phyloP scores from a whole-genome alignment of 2,329 filamentous ascomycete species.

The Davidsoniella eucalypti region DNA sequence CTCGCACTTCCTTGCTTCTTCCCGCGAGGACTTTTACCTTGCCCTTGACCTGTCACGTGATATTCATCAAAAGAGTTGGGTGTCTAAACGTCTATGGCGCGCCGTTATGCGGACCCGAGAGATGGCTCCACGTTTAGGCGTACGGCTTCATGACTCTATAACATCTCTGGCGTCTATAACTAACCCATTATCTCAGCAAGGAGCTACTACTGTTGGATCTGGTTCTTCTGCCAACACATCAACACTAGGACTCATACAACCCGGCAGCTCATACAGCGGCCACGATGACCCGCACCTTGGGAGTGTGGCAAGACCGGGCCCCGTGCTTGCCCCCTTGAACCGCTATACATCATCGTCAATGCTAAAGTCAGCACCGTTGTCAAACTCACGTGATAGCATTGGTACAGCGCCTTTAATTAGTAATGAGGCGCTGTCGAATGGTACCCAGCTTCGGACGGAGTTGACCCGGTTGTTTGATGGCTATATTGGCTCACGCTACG shows the following conservation, averaged over 20 bases:
- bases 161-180: conserved; percentile 11
- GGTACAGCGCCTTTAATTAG: conserved; percentile 8
- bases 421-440: conserved; percentile 22
- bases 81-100: conserved; percentile 57
- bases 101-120: conserved; percentile 56
- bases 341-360: conserved; percentile 2
- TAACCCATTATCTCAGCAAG: not conserved
- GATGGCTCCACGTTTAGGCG: conserved; percentile 52
- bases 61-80: conserved; percentile 53
- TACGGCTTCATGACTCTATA: conserved; percentile 20
- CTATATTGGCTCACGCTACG: conserved; percentile 20
- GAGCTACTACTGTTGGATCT: not conserved
- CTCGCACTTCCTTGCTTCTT: conserved; percentile 49
- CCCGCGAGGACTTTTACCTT: conserved; percentile 64
- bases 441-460: conserved; percentile 33
- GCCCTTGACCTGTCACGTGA: conserved; percentile 59
- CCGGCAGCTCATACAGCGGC: not conserved
- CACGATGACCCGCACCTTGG: conserved; percentile 5
- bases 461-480: conserved; percentile 32
- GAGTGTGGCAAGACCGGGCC: not conserved
- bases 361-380: conserved; percentile 8
- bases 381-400: conserved; percentile 12
- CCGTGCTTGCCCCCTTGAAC: conserved; percentile 8
- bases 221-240: not conserved
- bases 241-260: not conserved